Percentiles rank a stretch among this genome's conserved stretches.
Evolutionary conservation across 305 asterid species (phyloP).

Genomic region (Andrographis paniculata): DNA sequence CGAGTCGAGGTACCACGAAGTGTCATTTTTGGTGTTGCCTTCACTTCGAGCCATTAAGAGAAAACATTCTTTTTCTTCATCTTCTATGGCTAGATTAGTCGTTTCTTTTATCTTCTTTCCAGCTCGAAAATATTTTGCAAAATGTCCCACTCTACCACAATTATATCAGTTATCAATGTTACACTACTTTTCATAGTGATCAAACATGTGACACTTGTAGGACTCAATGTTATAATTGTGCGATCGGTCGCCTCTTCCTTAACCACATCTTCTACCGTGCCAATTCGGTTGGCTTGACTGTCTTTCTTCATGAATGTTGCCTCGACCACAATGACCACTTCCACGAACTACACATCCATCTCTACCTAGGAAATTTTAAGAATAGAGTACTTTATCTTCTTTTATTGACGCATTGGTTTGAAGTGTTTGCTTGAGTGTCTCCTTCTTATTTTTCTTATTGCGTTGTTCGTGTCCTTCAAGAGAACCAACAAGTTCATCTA

Average conservation of each 20-base stretch:
- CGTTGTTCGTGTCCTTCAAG: neutral
- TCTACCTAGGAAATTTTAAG: neutral
- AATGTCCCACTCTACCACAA: no score
- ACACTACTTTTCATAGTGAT: neutral
- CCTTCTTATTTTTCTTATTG: neutral
- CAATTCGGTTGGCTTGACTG: neutral
- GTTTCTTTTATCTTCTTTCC: no score
- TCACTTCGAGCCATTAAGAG: neutral
- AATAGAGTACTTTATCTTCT: neutral
- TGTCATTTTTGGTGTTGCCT: neutral
- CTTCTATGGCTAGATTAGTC: no score
- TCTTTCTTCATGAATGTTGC: neutral
- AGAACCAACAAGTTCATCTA: no score
- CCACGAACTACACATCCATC: neutral
- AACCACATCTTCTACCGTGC: neutral
- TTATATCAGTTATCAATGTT: neutral
- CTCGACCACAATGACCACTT: neutral
- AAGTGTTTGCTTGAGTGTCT: neutral
- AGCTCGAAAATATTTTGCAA: no score
- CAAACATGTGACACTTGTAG: neutral
- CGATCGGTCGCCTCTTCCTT: neutral
- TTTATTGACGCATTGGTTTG: neutral
- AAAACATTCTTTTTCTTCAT: neutral
- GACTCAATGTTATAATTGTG: neutral
- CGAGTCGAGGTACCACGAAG: no score